phyloP scores from a whole-genome alignment of 495 filamentous ascomycete species.

The Neurospora sp. region DNA sequence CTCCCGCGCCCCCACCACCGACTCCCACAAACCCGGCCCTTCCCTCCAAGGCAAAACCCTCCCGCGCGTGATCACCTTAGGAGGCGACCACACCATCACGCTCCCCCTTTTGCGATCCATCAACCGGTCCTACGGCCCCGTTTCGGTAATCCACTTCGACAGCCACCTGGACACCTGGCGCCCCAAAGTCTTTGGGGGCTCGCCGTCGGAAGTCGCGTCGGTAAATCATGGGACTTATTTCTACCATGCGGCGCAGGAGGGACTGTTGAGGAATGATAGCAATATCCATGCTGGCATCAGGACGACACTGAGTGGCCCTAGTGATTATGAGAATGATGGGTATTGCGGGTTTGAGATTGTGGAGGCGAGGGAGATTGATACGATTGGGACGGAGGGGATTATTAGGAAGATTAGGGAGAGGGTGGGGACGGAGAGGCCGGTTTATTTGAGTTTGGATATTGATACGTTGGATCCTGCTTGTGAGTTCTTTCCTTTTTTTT shows the following conservation, averaged over 20 bases:
- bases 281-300: slow-evolving; percentile 69
- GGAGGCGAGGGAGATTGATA: slow-evolving; percentile 64
- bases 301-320: slow-evolving; percentile 59
- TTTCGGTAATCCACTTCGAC: slow-evolving; percentile 84
- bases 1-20: slow-evolving; percentile 39
- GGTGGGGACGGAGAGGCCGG: slow-evolving; percentile 54
- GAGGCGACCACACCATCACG: slow-evolving; percentile 78
- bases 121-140: slow-evolving; percentile 65
- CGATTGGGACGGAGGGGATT: slow-evolving; percentile 49
- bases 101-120: slow-evolving; percentile 69
- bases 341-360: slow-evolving; percentile 63
- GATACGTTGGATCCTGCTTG: slow-evolving; percentile 62
- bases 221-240: slow-evolving; percentile 88
- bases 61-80: slow-evolving; percentile 60
- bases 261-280: slow-evolving; percentile 60
- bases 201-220: slow-evolving; percentile 46
- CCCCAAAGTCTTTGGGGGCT: slow-evolving; percentile 51
- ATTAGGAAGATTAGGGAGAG: slow-evolving; percentile 31
- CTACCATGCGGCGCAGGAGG: slow-evolving; percentile 70
- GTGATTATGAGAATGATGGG: slow-evolving; percentile 62
- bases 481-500: slow-evolving; percentile 8
- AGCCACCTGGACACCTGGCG: slow-evolving; percentile 71
- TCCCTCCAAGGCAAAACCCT: slow-evolving; percentile 43
- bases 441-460: slow-evolving; percentile 69
- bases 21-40: slow-evolving; percentile 36